Percentiles rank a stretch among this genome's conserved stretches.
These are phyloP conservation scores for Saccharum spontaneum DNA, from an alignment of 176 grass and related monocot genomes.

Conservation along the genomic window DNA sequence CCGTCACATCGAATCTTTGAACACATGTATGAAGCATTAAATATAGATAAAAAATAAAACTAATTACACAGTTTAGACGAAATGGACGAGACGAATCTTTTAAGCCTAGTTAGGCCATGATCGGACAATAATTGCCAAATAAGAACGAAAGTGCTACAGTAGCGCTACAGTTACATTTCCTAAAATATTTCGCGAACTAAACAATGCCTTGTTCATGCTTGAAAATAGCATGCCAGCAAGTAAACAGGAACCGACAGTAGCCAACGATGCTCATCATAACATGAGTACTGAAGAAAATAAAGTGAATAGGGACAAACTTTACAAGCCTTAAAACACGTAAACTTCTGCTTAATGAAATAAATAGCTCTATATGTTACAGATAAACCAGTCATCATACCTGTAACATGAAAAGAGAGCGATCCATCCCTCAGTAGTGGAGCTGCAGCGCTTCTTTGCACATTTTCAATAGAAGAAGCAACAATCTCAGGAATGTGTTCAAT, in stretches of 20 bases:
- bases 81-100: too few relatives aligned
- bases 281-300: not conserved
- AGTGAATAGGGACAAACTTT: not conserved
- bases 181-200: too few relatives aligned
- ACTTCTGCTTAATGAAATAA: not conserved
- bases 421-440: constrained; percentile 53
- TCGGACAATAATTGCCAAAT: too few relatives aligned
- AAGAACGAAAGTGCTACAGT: too few relatives aligned
- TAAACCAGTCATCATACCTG: constrained; percentile 42
- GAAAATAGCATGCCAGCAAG: not conserved
- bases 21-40: too few relatives aligned
- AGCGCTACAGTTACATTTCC: too few relatives aligned
- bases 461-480: constrained; percentile 60
- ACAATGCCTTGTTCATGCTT: not conserved
- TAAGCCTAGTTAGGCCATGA: too few relatives aligned
- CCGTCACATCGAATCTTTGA: too few relatives aligned
- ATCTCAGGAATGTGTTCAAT: constrained; percentile 82
- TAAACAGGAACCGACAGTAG: not conserved
- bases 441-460: constrained; percentile 67
- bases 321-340: not conserved
- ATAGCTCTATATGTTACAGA: not conserved
- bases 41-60: too few relatives aligned
- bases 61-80: too few relatives aligned
- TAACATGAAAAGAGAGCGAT: constrained; percentile 71
- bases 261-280: not conserved